Base-by-base conservation (phyloP, 805 yeast genomes). In the Cyberlindnera galapagoensis region DNA sequence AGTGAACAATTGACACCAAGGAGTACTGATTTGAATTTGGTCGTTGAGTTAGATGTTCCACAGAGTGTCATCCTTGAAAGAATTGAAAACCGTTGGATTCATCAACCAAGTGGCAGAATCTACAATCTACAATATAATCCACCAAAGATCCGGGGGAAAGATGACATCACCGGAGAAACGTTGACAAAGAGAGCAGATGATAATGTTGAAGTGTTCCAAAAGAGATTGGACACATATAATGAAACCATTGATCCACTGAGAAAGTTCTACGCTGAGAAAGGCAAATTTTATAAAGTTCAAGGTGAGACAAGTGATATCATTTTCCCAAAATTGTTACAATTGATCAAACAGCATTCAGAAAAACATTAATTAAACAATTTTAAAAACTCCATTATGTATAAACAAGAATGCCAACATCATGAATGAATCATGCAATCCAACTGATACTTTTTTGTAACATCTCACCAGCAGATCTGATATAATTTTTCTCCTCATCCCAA, bases 141-240 rank as follows among this genome's bases (percentile, higher is more conserved):
- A 6, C 97, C 97, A 7, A 80, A 80, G 47, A 69, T 67, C 2
- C 75, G 86, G 0, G 94, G 86, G 21, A 67, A 60, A 39, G 97
- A 88, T 51, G 97, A 88, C 54, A 50, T 86, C 3, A 88, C 97
- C 0, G 96, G 96, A 1, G 97, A 88, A 52, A 79, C 84, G 3
- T 65, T 88, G 36, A 57, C 71, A 12, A 83, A 86, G 57, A 70
- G 97, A 40, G 66, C 77, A 0, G 97, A 88, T 51, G 97, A 88
- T 54, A 82, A 77, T 13, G 79, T 78, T 2, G 82, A 68, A 39
- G 80, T 81, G 0, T 80, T 88, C 48, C 70, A 71, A 39, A 67
- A 69, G 43, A 61, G 97, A 42, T 57, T 90, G 25, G 76, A 71
- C 21, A 62, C 67, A 21, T 87, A 84, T 56, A 69, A 73, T 31